Conservation (phyloP, 495 filamentous ascomycete species). For the Penicillium salamii region DNA sequence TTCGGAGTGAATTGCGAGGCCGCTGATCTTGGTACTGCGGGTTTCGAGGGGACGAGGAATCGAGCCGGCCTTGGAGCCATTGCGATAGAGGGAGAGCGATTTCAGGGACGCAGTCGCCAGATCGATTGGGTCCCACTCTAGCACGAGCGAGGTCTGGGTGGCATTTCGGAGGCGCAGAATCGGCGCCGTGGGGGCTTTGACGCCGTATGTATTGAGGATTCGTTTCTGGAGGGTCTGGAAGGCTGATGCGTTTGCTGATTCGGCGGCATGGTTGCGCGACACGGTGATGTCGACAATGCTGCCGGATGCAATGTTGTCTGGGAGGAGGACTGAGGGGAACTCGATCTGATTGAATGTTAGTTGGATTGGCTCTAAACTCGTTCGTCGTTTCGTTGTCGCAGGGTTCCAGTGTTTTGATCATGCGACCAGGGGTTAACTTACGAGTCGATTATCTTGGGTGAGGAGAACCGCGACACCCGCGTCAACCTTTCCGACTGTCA, state of each 20-base stretch:
- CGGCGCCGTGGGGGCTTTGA: constrained; percentile 72
- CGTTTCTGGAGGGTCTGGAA: constrained; percentile 84
- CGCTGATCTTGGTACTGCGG: constrained; percentile 92
- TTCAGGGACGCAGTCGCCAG: constrained; percentile 89
- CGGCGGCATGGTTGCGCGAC: constrained; percentile 77
- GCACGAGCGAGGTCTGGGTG: constrained; percentile 93
- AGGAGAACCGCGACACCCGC: constrained; percentile 95
- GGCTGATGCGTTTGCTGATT: constrained; percentile 63
- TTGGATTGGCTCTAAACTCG: constrained; percentile 1
- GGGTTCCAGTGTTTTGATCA: constrained; percentile 13
- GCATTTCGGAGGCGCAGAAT: constrained; percentile 89
- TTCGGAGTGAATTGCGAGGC: constrained; percentile 91
- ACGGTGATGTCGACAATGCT: constrained; percentile 98
- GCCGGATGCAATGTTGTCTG: constrained; percentile 87
- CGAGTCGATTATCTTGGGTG: constrained; percentile 94
- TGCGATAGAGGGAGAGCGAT: constrained; percentile 85
- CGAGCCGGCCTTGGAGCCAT: constrained; percentile 90
- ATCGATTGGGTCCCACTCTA: constrained; percentile 96
- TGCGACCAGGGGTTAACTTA: constrained; percentile 47
- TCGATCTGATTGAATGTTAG: constrained; percentile 66
- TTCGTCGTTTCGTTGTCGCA: constrained; percentile 7
- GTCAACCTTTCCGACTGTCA: constrained; percentile 99
- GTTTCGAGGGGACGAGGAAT: constrained; percentile 85
- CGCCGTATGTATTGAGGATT: constrained; percentile 84
- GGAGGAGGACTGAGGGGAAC: constrained; percentile 96